Evolutionary conservation across 2,329 filamentous ascomycete species (phyloP).

Genomic region (Penicillium hesseltinei): DNA sequence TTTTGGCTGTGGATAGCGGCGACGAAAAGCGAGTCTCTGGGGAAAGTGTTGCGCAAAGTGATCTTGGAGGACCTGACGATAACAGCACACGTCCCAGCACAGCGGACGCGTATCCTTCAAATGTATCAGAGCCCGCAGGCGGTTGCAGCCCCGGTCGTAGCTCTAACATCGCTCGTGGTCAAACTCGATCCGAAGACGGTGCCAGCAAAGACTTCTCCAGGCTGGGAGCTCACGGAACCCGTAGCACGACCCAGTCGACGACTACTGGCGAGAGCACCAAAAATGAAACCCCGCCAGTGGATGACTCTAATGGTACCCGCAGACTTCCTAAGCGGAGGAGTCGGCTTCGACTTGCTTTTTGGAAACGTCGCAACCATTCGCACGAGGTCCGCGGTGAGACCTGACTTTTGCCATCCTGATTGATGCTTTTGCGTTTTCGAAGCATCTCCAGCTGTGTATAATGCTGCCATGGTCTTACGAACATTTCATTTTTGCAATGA

Average conservation of each 20-base stretch:
- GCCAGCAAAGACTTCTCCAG: constrained; percentile 24
- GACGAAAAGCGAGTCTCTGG: constrained; percentile 37
- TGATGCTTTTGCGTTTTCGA: constrained; percentile 6
- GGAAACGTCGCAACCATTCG: constrained; percentile 38
- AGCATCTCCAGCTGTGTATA: constrained; percentile 16
- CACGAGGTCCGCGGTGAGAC: constrained; percentile 35
- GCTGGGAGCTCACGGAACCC: constrained; percentile 22
- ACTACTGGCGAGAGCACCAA: constrained; percentile 29
- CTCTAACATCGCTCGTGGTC: constrained; percentile 16
- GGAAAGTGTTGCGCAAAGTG: constrained; percentile 31
- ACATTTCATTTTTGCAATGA: constrained; percentile 27
- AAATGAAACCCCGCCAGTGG: constrained; percentile 23
- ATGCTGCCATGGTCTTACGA: constrained; percentile 27
- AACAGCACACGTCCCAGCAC: constrained; percentile 32
- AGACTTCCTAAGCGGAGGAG: constrained; percentile 39
- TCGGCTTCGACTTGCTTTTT: constrained; percentile 43
- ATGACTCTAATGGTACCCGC: constrained; percentile 24
- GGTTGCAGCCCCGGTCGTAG: constrained; percentile 26
- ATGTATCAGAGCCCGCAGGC: constrained; percentile 20
- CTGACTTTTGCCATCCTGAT: constrained; percentile 19
- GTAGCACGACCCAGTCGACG: constrained; percentile 31
- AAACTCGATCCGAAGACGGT: constrained; percentile 22
- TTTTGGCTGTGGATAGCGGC: constrained; percentile 42
- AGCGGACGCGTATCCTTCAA: constrained; percentile 26
- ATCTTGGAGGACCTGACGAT: constrained; percentile 31